Evolutionary conservation across 163 green algal genomes (phyloP), one percentile per base, ranked within the genome.

Genomic region (Scenedesmus sp.): DNA sequence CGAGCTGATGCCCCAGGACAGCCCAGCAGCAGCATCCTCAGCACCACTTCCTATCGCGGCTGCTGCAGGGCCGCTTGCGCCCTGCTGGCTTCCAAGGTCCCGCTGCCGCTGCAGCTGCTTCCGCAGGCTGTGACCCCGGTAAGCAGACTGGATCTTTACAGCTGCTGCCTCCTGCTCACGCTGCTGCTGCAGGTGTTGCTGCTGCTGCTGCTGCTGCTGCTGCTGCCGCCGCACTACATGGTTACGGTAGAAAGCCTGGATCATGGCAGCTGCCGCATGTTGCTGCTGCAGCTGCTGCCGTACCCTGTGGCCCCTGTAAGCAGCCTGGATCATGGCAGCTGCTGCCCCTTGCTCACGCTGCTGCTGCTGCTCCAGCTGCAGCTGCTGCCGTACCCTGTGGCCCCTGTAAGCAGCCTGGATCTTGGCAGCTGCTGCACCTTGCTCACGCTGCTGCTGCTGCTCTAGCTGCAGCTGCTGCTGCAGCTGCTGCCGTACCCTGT

Each of bases 231-330:
- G 43, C 79, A 65, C 37, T 24, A 6, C 43, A 24, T 68, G 79
- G 35, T 30, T 13, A 5, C 76, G 56, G 35, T 20, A 51, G 15
- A 35, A 4, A 56, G 24, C 76, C 37, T 56, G 76, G 13, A 49
- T 43, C 18, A 30, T 83, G 35, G 43, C 76, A 35, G 22, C 37
- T 83, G 70, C 33, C 9, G 37, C 35, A 26, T 79, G 3, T 81
- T 81, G 70, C 33, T 16, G 30, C n/a, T 80, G 68, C 68, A 26
- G 68, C 68, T 80, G 68, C 68, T 80, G 68, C n/a, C 68, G 68
- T 1, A 80, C 68, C n/a, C n/a, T 26, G 68, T 6, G 33, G n/a
- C 68, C 9, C 26, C 68, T 24, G 68, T 42, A 80, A 7, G n/a
- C n/a, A 80, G 68, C 68, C 22, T 40, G n/a, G n/a, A 80, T 70